phyloP scores from a whole-genome alignment of 192 early-diverging fungal genomes.

The Mortierella alpina region DNA sequence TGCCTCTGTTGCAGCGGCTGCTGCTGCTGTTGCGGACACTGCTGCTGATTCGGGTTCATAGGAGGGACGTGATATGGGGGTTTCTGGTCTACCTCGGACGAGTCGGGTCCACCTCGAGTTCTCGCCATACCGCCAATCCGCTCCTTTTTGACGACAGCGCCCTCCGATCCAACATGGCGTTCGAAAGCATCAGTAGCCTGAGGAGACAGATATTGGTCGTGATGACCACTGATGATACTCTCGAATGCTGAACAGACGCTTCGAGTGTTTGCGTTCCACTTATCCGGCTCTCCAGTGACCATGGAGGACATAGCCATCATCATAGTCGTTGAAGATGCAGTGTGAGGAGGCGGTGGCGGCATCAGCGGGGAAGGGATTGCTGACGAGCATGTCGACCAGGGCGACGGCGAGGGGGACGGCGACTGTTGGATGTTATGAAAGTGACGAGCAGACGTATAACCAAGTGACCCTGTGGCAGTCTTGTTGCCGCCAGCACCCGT shows the following conservation, averaged over 20 bases:
- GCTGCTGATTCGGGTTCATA: not conserved
- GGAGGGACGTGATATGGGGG: too few relatives aligned
- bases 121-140: slow-evolving; percentile 9
- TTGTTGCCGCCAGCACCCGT: not conserved
- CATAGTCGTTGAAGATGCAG: slow-evolving; percentile 22
- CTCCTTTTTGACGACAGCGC: too few relatives aligned
- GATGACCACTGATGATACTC: not conserved
- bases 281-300: slow-evolving; percentile 14
- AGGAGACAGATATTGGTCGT: not conserved
- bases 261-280: slow-evolving; percentile 10
- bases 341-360: slow-evolving; percentile 13
- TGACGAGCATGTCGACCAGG: slow-evolving; percentile 31
- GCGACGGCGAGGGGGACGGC: slow-evolving; percentile 13
- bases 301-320: slow-evolving; percentile 40
- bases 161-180: too few relatives aligned
- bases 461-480: not conserved
- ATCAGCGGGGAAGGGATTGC: slow-evolving; percentile 39
- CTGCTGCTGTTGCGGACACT: not conserved
- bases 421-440: slow-evolving; percentile 8
- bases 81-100: too few relatives aligned
- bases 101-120: not conserved
- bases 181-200: not conserved
- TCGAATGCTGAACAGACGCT: not conserved
- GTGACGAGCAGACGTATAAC: not conserved
- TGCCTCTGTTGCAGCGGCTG: not conserved